phyloP scores from a whole-genome alignment of 208 protist species.

The Acanthamoeba healyi region DNA sequence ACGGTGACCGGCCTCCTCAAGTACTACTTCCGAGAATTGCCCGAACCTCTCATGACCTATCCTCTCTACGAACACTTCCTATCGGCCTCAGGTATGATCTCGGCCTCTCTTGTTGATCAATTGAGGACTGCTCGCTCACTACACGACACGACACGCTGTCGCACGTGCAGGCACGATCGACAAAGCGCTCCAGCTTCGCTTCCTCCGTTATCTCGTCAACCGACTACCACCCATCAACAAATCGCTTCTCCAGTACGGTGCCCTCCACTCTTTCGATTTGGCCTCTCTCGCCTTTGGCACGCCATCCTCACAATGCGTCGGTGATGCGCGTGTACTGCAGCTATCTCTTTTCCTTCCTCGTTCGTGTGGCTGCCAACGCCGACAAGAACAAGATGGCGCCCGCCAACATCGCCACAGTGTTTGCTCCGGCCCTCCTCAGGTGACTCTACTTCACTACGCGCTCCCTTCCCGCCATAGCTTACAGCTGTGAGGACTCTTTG shows the following conservation, averaged over 20 bases:
- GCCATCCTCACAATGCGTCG: too few relatives aligned
- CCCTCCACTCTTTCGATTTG: neutral
- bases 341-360: conserved; percentile 64
- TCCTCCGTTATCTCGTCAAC: conserved; percentile 47
- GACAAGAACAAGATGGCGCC: conserved; percentile 64
- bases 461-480: neutral
- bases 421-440: conserved; percentile 39
- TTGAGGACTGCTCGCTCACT: neutral
- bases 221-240: conserved; percentile 56
- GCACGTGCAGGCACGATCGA: conserved; percentile 11
- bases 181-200: conserved; percentile 53
- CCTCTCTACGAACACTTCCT: conserved; percentile 45
- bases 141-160: too few relatives aligned
- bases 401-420: conserved; percentile 44
- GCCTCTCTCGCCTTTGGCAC: neutral
- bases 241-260: conserved; percentile 6
- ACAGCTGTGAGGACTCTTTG: neutral
- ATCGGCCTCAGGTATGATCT: neutral
- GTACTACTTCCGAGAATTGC: conserved; percentile 69
- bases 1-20: conserved; percentile 61
- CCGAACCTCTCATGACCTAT: conserved; percentile 65
- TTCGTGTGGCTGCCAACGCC: conserved; percentile 18
- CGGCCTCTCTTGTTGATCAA: neutral
- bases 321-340: neutral
- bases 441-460: neutral